Conservation (phyloP, 257 asterid species). For the Solanum pennellii region DNA sequence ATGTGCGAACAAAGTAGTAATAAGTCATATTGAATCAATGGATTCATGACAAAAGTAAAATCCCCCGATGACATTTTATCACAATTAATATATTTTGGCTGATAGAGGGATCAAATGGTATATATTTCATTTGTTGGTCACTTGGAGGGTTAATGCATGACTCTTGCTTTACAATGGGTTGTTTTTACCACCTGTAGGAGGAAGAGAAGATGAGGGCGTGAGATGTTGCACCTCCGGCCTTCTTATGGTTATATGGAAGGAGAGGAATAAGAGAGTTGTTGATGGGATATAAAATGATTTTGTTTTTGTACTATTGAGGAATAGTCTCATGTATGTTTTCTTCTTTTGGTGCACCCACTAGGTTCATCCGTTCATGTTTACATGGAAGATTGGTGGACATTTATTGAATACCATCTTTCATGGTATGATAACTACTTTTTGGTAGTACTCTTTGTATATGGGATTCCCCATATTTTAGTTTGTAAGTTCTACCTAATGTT, state of each 20-base stretch:
- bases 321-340: not conserved
- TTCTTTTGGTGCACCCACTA: not conserved
- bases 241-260: not conserved
- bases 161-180: not conserved
- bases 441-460: not conserved
- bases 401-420: not conserved
- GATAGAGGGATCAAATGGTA: not conserved
- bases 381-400: not conserved
- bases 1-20: not conserved
- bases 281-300: not conserved
- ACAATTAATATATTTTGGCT: not conserved
- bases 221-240: not conserved
- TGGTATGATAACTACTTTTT: not conserved
- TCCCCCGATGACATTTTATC: not conserved
- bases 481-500: not conserved
- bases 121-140: not conserved
- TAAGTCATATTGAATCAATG: not conserved
- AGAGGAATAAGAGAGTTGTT: not conserved
- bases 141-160: not conserved
- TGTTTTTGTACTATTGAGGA: not conserved
- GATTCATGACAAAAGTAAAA: not conserved
- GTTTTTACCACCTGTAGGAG: not conserved
- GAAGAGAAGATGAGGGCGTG: not conserved
- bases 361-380: not conserved
- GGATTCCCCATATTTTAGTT: not conserved